Evolutionary conservation across 2,329 filamentous ascomycete genomes (phyloP), one percentile per base, ranked within the genome.

Genomic region (Thermoascus crustaceus): DNA sequence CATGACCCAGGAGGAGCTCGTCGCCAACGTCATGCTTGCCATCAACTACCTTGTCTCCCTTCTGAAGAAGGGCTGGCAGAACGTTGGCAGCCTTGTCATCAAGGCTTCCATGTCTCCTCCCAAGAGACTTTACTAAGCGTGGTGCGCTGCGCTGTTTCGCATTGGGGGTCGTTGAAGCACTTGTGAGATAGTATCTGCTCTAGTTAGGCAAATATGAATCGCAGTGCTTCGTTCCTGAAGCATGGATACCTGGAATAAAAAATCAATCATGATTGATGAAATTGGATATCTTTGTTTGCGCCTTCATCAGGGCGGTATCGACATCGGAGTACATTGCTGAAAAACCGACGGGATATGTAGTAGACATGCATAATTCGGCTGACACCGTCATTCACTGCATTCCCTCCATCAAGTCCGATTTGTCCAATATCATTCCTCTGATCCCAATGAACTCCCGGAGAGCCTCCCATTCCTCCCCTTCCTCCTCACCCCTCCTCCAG

Each of bases 11-110:
- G 91, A 98, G 64, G 85, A 95, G 77, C 75, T 98, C 54, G 82
- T 98, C 55, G 84, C 78, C 66, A 98, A 98, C 83, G 88, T 96
- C 73, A 98, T 98, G 91, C 74, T 98, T 75, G 79, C 89, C 72
- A 96, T 98, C 82, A 98, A 98, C 85, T 98, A 98, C 81, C 82
- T 98, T 52, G 89, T 98, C 68, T 95, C 87, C 50, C 78, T 98
- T 57, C 77, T 98, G 68, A 98, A 98, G 87, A 98, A 98, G 85
- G 91, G 91, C 68, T 98, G 91, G 91, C 91, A 98, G 80, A 98
- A 98, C 80, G 91, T 98, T 63, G 91, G 91, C 68, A 91, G 84
- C 78, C 80, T 98, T 75, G 94, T 88, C 68, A 91, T 98, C 80
- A 98, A 98, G 85, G 91, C 91, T 73, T 85, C 85, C 76, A 98